A percentile compares a stretch with the other conserved stretches of the same genome.
Evolutionary conservation across 768 basidiomycete species (phyloP).

Genomic region (Lepiota brunneoincarnata): DNA sequence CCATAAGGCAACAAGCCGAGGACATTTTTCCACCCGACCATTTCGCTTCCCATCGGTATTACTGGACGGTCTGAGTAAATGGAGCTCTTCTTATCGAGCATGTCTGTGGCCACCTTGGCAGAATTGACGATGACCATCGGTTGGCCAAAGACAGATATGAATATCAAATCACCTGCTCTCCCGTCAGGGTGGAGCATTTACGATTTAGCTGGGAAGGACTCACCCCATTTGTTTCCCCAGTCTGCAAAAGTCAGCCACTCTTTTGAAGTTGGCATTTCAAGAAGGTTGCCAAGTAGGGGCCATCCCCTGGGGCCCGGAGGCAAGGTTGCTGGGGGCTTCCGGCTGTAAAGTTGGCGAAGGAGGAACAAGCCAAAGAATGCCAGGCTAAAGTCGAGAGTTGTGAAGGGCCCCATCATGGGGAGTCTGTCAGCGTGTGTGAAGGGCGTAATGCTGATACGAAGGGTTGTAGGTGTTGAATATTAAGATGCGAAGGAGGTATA

Average conservation of each 20-base stretch:
- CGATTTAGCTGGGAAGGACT: conserved; percentile 5
- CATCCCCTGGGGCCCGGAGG: conserved; percentile 46
- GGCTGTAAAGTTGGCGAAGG: conserved; percentile 17
- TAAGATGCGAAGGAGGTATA: no score
- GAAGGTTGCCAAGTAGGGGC: conserved; percentile 45
- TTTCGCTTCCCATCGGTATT: conserved; percentile 37
- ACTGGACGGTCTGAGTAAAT: conserved; percentile 56
- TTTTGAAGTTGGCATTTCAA: conserved; percentile 45
- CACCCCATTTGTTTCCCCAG: conserved; percentile 46
- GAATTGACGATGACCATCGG: conserved; percentile 45
- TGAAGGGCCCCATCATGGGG: no score
- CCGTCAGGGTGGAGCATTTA: neutral
- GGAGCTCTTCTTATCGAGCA: conserved; percentile 50
- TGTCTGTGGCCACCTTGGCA: conserved; percentile 35
- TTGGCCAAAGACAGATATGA: conserved; percentile 44
- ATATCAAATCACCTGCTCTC: conserved; percentile 39
- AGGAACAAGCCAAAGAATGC: conserved; percentile 15
- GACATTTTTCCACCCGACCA: conserved; percentile 38
- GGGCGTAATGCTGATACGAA: no score
- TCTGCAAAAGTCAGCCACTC: conserved; percentile 43
- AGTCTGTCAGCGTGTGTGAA: no score
- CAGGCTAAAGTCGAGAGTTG: conserved; percentile 17
- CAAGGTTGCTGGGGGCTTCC: conserved; percentile 19
- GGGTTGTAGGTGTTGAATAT: no score
- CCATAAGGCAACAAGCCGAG: conserved; percentile 35